Base-by-base conservation (phyloP, 1,284 basidiomycete species). In the Ceratobasidium papillatum region DNA sequence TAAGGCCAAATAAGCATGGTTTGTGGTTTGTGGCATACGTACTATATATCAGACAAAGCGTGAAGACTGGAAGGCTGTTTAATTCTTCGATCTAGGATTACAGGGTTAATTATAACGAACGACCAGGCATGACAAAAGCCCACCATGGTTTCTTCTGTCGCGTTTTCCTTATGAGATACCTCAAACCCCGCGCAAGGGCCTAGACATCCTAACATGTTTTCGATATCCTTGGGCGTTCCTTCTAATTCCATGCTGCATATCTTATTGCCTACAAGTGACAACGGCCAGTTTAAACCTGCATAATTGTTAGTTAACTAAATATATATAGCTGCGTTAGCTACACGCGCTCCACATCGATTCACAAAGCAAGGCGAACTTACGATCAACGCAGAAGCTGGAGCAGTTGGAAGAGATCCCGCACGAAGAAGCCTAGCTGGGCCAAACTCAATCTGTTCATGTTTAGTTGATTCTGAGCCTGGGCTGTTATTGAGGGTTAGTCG, bases 251-350 rank as follows among this genome's bases (percentile, higher is more conserved):
- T 59, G 19, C n/a, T 41, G 7, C 14, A 7, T 7, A 22, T 22
- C 1, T 59, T 9, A 14, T n/a, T n/a, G n/a, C n/a, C n/a, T n/a
- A n/a, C n/a, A n/a, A n/a, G n/a, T n/a, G 38, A 41, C 14, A 5
- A 5, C 2, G 56, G 56, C 56, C 56, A 59, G n/a, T 11, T 7
- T 19, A 59, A 22, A 5, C 36, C 36, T 9, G 4, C 19, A 19
- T 59, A 59, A 19, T 59, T 19, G 34, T 59, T 59, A 9, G 56
- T 59, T 4, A 59, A 36, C 56, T 59, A 22, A 19, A 38, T 56
- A n/a, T n/a, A n/a, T n/a, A n/a, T n/a, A n/a, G n/a, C n/a, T n/a
- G n/a, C n/a, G n/a, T n/a, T n/a, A n/a, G n/a, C n/a, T n/a, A n/a
- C n/a, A n/a, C n/a, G n/a, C n/a, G n/a, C n/a, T n/a, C n/a, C n/a